A percentile compares a stretch with the other conserved stretches of the same genome.
Evolutionary conservation across 2,329 filamentous ascomycete genomes (phyloP).

Genomic region (Arthroderma sp.): DNA sequence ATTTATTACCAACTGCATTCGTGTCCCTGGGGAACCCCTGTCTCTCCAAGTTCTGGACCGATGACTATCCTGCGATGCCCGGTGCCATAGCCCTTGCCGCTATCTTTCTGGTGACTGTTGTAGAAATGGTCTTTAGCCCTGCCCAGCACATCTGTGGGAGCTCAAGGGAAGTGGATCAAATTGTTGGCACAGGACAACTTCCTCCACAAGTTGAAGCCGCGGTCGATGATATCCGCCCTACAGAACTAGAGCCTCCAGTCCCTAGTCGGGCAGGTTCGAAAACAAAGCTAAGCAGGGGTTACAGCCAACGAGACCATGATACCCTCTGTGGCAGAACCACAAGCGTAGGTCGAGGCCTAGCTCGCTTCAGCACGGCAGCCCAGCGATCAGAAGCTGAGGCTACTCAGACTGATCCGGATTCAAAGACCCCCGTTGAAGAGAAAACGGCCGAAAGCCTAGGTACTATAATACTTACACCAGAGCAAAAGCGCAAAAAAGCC

Average conservation of each 20-base stretch:
- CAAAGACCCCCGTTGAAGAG: not conserved
- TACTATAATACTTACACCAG: constrained; percentile 12
- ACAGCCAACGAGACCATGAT: constrained; percentile 12
- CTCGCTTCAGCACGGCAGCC: constrained; percentile 15
- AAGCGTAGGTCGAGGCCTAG: constrained; percentile 19
- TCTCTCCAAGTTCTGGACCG: constrained; percentile 33
- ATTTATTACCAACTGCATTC: constrained; percentile 58
- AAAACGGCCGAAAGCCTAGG: not conserved
- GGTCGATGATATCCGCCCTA: not conserved
- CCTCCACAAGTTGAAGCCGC: not conserved
- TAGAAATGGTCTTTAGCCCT: constrained; percentile 44
- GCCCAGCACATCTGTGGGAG: constrained; percentile 17
- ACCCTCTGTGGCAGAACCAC: constrained; percentile 17
- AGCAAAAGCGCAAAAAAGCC: constrained; percentile 44
- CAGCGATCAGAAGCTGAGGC: constrained; percentile 10
- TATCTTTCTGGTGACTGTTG: constrained; percentile 35
- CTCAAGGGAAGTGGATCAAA: constrained; percentile 4
- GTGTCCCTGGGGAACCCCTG: constrained; percentile 54
- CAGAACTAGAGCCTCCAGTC: not conserved
- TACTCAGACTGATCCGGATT: not conserved
- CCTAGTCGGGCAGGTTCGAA: constrained; percentile 5
- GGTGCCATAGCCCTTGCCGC: constrained; percentile 34
- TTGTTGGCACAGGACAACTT: not conserved
- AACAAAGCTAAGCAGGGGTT: constrained; percentile 12
- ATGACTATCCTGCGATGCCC: constrained; percentile 35